Conservation (phyloP, 225 moss, liverwort and hornwort genomes). For the Antitrichia curtipendula region DNA sequence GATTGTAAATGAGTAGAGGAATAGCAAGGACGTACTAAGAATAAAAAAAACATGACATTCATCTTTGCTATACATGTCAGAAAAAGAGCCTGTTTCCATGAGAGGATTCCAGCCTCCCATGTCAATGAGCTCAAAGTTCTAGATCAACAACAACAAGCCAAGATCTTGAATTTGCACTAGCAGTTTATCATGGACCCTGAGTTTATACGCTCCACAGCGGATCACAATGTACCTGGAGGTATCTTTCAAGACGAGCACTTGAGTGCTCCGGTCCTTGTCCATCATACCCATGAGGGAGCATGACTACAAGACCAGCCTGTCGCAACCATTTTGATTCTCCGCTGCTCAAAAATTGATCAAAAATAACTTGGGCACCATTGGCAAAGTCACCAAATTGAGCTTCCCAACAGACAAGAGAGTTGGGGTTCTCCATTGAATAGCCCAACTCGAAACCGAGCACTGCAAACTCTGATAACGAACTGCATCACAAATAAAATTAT, state of each 20-base stretch:
- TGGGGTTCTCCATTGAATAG: constrained; percentile 40
- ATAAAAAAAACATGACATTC: not conserved
- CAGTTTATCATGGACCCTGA: not conserved
- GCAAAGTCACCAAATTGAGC: constrained; percentile 98
- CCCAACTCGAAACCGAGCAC: constrained; percentile 97
- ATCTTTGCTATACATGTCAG: not conserved
- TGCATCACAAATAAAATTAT: constrained; percentile 22
- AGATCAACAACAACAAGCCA: not conserved
- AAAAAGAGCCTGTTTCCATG: not conserved
- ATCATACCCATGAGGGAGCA: constrained; percentile 97
- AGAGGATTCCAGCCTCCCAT: not conserved
- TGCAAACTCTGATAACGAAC: constrained; percentile 95
- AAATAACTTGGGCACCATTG: constrained; percentile 90
- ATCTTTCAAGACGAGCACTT: constrained; percentile 85
- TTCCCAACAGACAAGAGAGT: constrained; percentile 81
- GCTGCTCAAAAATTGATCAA: constrained; percentile 92
- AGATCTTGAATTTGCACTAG: not conserved
- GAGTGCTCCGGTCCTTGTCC: constrained; percentile 99
- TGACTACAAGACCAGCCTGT: constrained; percentile 76
- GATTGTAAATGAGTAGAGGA: not conserved
- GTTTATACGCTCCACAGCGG: not conserved
- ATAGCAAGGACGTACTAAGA: not conserved
- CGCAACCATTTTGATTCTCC: constrained; percentile 98
- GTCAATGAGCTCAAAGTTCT: not conserved
- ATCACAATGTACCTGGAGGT: constrained; percentile 52